Evolutionary conservation across 768 basidiomycete species (phyloP), one percentile per base, ranked within the genome.

Genomic region (Leccinum obscurum): DNA sequence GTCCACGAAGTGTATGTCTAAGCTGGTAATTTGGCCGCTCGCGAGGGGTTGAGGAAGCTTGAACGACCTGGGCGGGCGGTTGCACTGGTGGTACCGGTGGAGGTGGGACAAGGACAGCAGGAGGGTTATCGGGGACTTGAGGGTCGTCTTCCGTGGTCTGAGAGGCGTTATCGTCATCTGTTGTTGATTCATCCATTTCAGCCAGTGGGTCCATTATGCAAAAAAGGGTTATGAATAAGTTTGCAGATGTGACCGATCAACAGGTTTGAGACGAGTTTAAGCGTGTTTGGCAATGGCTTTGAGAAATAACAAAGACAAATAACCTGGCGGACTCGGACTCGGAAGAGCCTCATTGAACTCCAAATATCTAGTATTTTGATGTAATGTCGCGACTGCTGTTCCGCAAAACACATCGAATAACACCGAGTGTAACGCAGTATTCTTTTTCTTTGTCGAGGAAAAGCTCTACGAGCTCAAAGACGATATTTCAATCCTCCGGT

Each of bases 111-210:
- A 81, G 73, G 10, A 74, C 72, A 0, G 79, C 77, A 41, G 77
- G 76, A 52, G 81, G 81, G 52, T 84, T 80, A 66, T 87, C 83
- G 3, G 89, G 89, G 7, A 91, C 77, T 69, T 89, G 86, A 20
- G 89, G 89, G 57, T 93, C 91, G 63, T 93, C 91, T 74, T 93
- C 91, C 4, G 91, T 93, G 1, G 90, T 90, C 66, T 93, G 90
- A 6, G 90, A 93, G 2, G 87, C 86, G 32, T 83, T 85, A 66
- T 92, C 82, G 54, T 83, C 81, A 59, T 83, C 81, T 5, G 81
- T 79, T 0, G 80, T 78, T 1, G 81, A 81, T 56, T 82, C 80
- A 30, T 82, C 81, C 59, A 67, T 63, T 10, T 56, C 66, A 15
- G 68, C 65, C 13, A 52, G 60, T 8, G 67, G 64, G 20, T 72